Evolutionary conservation across 805 yeast genomes (phyloP).

Genomic region (Sporopachydermia lactativora): DNA sequence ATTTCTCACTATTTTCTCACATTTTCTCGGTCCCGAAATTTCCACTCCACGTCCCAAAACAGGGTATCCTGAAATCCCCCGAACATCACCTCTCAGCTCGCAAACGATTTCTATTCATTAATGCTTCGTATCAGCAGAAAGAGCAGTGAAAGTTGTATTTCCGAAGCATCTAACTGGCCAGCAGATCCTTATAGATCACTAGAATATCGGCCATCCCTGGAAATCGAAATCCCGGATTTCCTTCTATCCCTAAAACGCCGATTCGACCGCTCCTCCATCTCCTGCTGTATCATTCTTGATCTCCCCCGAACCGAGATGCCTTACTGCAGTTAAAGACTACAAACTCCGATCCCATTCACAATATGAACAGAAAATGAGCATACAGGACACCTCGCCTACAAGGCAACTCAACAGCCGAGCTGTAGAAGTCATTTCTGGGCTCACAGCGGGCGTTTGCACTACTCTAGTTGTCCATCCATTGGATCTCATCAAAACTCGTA

Average conservation of each 20-base stretch:
- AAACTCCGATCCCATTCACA: slow-evolving; percentile 1
- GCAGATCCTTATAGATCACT: no score
- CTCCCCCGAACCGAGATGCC: not conserved
- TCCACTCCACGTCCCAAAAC: no score
- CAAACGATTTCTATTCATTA: no score
- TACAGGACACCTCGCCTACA: not conserved
- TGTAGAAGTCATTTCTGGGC: slow-evolving; percentile 50
- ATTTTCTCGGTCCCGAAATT: no score
- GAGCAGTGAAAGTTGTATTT: no score
- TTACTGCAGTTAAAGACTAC: slow-evolving; percentile 11
- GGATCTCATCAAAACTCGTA: slow-evolving; percentile 69
- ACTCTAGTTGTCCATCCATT: slow-evolving; percentile 80
- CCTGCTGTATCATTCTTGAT: not conserved
- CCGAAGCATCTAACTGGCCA: no score
- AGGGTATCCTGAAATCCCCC: no score
- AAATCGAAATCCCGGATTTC: no score
- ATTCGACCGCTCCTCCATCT: not conserved
- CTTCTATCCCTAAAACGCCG: not conserved
- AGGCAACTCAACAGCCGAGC: not conserved
- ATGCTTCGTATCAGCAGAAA: no score
- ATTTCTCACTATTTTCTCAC: no score
- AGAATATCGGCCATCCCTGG: no score
- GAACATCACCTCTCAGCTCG: no score
- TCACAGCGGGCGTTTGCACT: slow-evolving; percentile 68
- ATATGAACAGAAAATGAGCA: not conserved